Evolutionary conservation across 495 filamentous ascomycete genomes (phyloP).

Genomic region (Neurospora tetraspora): DNA sequence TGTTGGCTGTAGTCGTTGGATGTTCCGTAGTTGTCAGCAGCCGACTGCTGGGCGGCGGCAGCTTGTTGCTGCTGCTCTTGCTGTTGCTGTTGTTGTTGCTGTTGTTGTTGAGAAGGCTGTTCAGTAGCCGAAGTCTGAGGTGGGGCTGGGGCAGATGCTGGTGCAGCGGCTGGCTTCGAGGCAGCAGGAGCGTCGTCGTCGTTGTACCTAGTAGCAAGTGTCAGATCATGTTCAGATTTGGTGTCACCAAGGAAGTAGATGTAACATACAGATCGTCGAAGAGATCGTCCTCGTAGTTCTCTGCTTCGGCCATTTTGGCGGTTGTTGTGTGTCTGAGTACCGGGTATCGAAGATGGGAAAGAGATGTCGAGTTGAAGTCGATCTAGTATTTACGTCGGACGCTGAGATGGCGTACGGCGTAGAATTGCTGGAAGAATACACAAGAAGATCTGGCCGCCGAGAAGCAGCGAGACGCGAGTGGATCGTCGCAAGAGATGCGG

Average conservation of each 20-base stretch:
- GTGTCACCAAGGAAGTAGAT: neutral
- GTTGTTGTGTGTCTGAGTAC: constrained; percentile 1
- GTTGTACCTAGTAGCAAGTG: constrained; percentile 56
- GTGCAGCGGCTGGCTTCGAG: constrained; percentile 25
- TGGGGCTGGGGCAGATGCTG: constrained; percentile 25
- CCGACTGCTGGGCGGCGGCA: constrained; percentile 8
- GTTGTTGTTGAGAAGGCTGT: constrained; percentile 21
- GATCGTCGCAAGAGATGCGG: neutral
- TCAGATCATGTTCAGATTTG: constrained; percentile 3
- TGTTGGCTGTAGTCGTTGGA: constrained; percentile 2
- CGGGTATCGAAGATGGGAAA: neutral
- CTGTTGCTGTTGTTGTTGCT: constrained; percentile 35
- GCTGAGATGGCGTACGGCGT: neutral
- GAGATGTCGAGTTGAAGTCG: neutral
- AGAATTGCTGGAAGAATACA: neutral
- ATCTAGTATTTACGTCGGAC: neutral
- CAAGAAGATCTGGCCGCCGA: neutral
- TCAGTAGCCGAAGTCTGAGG: constrained; percentile 20
- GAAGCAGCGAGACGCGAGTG: neutral
- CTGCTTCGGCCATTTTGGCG: constrained; percentile 66
- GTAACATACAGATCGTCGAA: constrained; percentile 89
- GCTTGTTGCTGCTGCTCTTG: constrained; percentile 46
- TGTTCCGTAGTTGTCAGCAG: neutral
- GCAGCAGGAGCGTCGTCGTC: constrained; percentile 50
- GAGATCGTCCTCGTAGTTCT: constrained; percentile 93